Base-by-base conservation (phyloP, 345 rosid species). In the Sisymbrium altissimum region DNA sequence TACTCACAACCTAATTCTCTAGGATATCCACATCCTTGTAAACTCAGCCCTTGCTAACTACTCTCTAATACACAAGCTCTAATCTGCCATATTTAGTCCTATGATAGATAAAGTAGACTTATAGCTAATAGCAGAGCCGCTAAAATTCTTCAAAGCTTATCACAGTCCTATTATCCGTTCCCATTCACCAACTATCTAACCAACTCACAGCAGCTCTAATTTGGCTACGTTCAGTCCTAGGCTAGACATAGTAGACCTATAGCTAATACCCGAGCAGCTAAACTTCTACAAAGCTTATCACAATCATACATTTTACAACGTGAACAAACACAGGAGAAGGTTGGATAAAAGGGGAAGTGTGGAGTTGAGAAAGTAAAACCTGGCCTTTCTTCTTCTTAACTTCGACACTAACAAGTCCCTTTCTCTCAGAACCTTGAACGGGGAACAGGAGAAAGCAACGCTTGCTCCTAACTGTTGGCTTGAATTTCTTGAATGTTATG, bases 301-400 rank as follows among this genome's bases (percentile, higher is more conserved):
- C 39, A 73, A 32, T 41, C 27, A 25, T 45, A 15, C 48, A 27
- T 33, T 29, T n/a, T 30, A 75, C 27, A 67, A 30, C 7, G 29
- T 19, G 15, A 41, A 13, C 35, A 53, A 41, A 40, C 19, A 41
- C 45, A 72, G 14, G 21, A 61, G 43, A 39, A 17, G 23, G 53
- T 25, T 39, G 50, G 12, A 23, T 35, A 21, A 5, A 59, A 23
- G 53, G 27, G 4, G 4, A 52, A 39, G 7, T 73, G 39, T 10
- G 48, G 48, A 65, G 66, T 56, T 65, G 41, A 65, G 50, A 45
- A 73, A 44, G 41, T 65, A 38, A 77, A 75, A 92, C 99, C 99
- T 92, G 87, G 81, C 97, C 99, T 56, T 87, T 88, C 76, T 88
- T 95, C 86, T 92, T 95, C 89, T 90, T 92, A 66, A 90, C 92